Percentiles rank a stretch among this genome's conserved stretches.
Evolutionary conservation across 139 green algal species (phyloP).

Genomic region (Coccomyxa sp.): DNA sequence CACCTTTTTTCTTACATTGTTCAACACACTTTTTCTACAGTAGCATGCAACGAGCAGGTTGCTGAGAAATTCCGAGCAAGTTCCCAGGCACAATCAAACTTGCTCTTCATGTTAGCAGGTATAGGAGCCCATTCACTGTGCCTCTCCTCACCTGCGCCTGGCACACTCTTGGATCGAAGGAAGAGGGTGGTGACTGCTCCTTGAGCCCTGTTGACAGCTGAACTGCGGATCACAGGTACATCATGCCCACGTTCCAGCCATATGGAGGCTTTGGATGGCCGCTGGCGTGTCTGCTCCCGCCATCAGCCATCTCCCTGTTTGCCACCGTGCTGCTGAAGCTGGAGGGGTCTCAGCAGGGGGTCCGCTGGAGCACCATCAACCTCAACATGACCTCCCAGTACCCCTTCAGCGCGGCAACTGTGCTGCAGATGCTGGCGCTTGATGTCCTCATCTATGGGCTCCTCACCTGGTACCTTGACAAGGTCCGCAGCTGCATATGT

Average conservation of each 20-base stretch:
- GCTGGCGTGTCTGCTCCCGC: conserved; percentile 60
- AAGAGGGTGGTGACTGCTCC: too few relatives aligned
- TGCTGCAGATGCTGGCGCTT: conserved; percentile 55
- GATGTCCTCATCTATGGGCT: conserved; percentile 54
- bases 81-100: too few relatives aligned
- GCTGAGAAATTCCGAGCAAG: too few relatives aligned
- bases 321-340: conserved; percentile 59
- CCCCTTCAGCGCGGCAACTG: conserved; percentile 44
- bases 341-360: conserved; percentile 20
- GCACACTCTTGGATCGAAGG: too few relatives aligned
- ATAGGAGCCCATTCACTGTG: too few relatives aligned
- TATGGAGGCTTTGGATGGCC: conserved; percentile 64
- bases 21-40: too few relatives aligned
- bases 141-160: too few relatives aligned
- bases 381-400: conserved; percentile 32
- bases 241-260: conserved; percentile 44
- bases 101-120: too few relatives aligned
- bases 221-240: conserved; percentile 23
- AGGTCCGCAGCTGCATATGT: conserved; percentile 32
- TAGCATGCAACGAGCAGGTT: too few relatives aligned
- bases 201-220: too few relatives aligned
- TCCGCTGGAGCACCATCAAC: conserved; percentile 37
- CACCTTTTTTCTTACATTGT: too few relatives aligned
- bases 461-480: conserved; percentile 65
- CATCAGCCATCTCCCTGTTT: conserved; percentile 68